Evolutionary conservation across 495 filamentous ascomycete species (phyloP).

Genomic region (Daldinia loculata): DNA sequence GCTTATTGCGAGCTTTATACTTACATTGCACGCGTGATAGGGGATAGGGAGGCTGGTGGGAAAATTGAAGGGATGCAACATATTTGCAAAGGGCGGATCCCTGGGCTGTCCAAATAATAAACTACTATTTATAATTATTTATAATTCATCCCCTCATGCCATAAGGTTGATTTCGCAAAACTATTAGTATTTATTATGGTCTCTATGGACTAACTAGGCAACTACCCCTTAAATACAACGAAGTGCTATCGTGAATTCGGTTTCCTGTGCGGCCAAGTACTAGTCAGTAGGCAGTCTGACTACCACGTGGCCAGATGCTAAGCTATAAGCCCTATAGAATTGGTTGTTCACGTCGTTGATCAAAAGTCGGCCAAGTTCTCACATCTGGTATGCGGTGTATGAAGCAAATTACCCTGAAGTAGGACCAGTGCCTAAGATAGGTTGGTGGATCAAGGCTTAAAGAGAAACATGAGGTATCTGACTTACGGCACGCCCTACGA

Average conservation of each 20-base stretch:
- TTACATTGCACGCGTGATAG: neutral
- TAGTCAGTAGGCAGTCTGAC: neutral
- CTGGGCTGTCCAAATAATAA: neutral
- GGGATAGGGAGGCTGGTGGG: neutral
- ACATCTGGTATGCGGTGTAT: neutral
- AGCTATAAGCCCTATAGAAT: neutral
- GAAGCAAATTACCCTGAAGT: neutral
- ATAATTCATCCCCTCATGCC: neutral
- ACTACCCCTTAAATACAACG: neutral
- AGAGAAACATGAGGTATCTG: neutral
- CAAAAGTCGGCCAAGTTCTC: neutral
- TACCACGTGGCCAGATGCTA: neutral
- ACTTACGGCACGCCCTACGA: neutral
- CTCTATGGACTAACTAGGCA: neutral
- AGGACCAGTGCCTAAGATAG: neutral
- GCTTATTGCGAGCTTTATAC: neutral
- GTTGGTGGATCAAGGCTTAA: neutral
- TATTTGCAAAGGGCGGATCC: slow-evolving; percentile 12
- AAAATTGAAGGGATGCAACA: slow-evolving; percentile 14
- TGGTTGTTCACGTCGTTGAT: neutral
- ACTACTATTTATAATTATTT: neutral
- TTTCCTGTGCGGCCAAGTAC: neutral
- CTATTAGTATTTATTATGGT: neutral
- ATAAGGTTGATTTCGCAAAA: neutral
- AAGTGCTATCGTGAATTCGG: neutral